Percentiles rank a stretch among this genome's conserved stretches.
Conservation (phyloP, 495 filamentous ascomycete species). For the Penicillium daleae region DNA sequence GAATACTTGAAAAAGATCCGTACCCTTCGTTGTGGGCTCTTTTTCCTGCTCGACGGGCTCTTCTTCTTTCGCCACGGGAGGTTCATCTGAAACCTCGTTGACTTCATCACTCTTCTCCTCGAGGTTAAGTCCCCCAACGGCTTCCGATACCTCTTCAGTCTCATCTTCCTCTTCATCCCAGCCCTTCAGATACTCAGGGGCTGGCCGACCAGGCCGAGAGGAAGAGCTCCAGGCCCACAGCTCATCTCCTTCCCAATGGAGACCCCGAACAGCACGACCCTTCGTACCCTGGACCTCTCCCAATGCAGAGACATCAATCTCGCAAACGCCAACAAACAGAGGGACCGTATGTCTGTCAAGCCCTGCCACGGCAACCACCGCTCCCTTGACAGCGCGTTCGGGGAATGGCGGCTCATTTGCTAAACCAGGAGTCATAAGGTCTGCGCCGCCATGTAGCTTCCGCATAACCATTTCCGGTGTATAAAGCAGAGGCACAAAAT, state of each 20-base stretch:
- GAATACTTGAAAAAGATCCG: not conserved
- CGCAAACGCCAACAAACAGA: constrained; percentile 66
- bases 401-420: constrained; percentile 73
- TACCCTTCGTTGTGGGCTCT: constrained; percentile 62
- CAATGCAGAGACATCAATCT: constrained; percentile 65
- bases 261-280: constrained; percentile 67
- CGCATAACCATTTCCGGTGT: constrained; percentile 64
- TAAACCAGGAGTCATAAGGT: constrained; percentile 76
- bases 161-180: constrained; percentile 45
- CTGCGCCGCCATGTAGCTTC: constrained; percentile 67
- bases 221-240: constrained; percentile 66
- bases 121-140: constrained; percentile 47
- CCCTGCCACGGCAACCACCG: constrained; percentile 69
- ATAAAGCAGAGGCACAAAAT: constrained; percentile 64
- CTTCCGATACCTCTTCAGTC: constrained; percentile 42
- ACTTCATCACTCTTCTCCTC: constrained; percentile 37
- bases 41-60: constrained; percentile 43
- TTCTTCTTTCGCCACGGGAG: constrained; percentile 14
- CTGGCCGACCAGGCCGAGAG: constrained; percentile 54
- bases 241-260: constrained; percentile 79
- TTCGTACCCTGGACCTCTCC: constrained; percentile 64
- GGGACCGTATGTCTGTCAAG: constrained; percentile 63
- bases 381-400: constrained; percentile 59
- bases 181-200: constrained; percentile 55
- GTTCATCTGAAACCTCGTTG: constrained; percentile 27